These are phyloP conservation scores for Cerioporus squamosus DNA, from an alignment of 1,284 basidiomycete species.

Conservation along the genomic window DNA sequence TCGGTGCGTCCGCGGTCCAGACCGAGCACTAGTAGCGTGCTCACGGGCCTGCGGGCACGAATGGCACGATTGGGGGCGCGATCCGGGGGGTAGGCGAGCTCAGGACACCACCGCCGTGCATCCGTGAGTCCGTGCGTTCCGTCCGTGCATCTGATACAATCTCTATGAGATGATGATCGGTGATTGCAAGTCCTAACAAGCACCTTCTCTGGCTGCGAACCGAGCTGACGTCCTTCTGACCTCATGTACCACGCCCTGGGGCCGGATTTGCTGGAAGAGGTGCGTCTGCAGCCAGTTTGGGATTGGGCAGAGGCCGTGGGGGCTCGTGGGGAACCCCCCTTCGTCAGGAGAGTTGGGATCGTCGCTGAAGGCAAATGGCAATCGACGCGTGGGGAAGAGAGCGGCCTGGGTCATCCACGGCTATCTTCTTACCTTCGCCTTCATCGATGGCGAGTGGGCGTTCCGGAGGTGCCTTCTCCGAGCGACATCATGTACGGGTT, in stretches of 20 bases:
- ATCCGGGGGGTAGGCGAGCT: background rate
- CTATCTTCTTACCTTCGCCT: conserved; percentile 10
- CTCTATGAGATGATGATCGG: conserved; percentile 33
- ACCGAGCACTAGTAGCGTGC: conserved; percentile 4
- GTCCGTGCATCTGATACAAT: conserved; percentile 23
- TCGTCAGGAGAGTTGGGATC: conserved; percentile 16
- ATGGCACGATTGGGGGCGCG: conserved; percentile 13
- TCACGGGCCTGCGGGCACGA: background rate
- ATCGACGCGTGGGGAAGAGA: conserved; percentile 7
- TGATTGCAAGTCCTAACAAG: conserved; percentile 23
- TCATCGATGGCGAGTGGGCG: conserved; percentile 18
- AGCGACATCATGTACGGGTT: background rate
- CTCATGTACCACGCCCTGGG: background rate
- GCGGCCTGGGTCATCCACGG: conserved; percentile 18
- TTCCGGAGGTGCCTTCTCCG: conserved; percentile 7
- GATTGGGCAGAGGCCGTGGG: background rate
- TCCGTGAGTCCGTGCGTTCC: background rate
- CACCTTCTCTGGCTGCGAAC: conserved; percentile 17
- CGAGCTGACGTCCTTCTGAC: conserved; percentile 10
- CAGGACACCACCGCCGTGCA: background rate
- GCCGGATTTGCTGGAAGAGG: too few species aligned
- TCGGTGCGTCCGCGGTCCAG: conserved; percentile 15
- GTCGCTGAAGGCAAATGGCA: conserved; percentile 20
- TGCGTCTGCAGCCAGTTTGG: too few species aligned
- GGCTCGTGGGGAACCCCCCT: background rate